Percentiles rank a stretch among this genome's conserved stretches.
Evolutionary conservation across 495 filamentous ascomycete species (phyloP).

Genomic region (Lindgomyces ingoldianus): DNA sequence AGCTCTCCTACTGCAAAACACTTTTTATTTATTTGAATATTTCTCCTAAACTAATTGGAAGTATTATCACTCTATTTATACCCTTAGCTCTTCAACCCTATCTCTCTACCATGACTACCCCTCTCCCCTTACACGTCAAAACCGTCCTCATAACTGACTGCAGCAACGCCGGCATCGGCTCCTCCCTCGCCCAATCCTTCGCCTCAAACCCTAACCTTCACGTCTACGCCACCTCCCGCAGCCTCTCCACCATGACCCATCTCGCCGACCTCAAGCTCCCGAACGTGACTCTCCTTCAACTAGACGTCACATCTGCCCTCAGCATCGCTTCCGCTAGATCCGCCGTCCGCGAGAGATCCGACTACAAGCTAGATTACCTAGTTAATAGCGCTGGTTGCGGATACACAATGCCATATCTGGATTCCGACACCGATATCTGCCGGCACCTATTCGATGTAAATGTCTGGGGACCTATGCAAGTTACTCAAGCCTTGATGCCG

Average conservation of each 20-base stretch:
- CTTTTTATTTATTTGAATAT: no score
- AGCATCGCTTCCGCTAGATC: neutral
- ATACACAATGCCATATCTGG: conserved; percentile 2
- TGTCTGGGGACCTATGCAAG: neutral
- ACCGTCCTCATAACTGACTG: no score
- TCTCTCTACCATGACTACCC: no score
- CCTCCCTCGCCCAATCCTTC: neutral
- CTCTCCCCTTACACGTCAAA: no score
- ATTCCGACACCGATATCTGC: neutral
- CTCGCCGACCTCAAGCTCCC: neutral
- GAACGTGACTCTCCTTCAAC: neutral
- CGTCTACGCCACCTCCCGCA: neutral
- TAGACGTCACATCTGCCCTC: neutral
- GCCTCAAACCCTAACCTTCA: neutral
- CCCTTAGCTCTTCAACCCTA: no score
- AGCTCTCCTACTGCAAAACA: no score
- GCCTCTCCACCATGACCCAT: no score
- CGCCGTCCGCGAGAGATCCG: neutral
- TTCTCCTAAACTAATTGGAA: no score
- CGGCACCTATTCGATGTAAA: conserved; percentile 3
- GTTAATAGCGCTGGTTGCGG: neutral
- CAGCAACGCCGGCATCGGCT: neutral
- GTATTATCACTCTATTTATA: no score
- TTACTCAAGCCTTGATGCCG: conserved; percentile 4
- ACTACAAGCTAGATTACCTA: neutral